Conservation (phyloP, 768 basidiomycete species). For the Tephrocybe sp. region DNA sequence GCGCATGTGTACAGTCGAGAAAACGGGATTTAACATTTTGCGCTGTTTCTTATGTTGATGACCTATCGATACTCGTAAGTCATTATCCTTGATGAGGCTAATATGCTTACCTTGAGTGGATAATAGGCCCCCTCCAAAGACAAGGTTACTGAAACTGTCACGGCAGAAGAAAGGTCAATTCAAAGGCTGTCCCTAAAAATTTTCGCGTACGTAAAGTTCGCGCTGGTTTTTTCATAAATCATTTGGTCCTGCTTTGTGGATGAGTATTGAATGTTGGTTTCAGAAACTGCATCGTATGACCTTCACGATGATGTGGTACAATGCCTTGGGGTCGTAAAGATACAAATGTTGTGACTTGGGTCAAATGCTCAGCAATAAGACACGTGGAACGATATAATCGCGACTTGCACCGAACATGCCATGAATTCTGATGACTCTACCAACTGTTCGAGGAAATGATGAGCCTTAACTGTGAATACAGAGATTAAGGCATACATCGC, state of each 20-base stretch:
- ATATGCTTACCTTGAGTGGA: conserved; percentile 9
- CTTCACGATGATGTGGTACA: conserved; percentile 14
- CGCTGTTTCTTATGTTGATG: conserved; percentile 24
- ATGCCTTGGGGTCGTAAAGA: conserved; percentile 12
- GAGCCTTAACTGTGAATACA: too few relatives aligned
- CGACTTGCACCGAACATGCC: conserved; percentile 19
- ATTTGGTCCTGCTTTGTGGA: conserved; percentile 17
- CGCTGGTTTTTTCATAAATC: conserved; percentile 8
- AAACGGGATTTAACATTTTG: conserved; percentile 39
- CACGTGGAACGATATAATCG: background rate
- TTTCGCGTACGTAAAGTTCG: conserved; percentile 9
- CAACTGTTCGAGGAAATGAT: conserved; percentile 11
- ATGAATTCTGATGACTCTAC: conserved; percentile 17
- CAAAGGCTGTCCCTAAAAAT: too few relatives aligned
- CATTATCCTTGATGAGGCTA: too few relatives aligned
- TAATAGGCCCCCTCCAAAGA: conserved; percentile 14
- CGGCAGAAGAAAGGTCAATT: background rate
- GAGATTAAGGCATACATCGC: conserved; percentile 13
- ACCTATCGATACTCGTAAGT: background rate
- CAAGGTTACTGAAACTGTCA: conserved; percentile 6
- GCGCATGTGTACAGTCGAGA: conserved; percentile 35
- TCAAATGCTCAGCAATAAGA: background rate
- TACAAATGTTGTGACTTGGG: conserved; percentile 7
- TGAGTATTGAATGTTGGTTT: too few relatives aligned
- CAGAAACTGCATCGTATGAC: too few relatives aligned